phyloP scores from a whole-genome alignment of 192 early-diverging fungal genomes.

The Gaertneriomyces semiglobifer region DNA sequence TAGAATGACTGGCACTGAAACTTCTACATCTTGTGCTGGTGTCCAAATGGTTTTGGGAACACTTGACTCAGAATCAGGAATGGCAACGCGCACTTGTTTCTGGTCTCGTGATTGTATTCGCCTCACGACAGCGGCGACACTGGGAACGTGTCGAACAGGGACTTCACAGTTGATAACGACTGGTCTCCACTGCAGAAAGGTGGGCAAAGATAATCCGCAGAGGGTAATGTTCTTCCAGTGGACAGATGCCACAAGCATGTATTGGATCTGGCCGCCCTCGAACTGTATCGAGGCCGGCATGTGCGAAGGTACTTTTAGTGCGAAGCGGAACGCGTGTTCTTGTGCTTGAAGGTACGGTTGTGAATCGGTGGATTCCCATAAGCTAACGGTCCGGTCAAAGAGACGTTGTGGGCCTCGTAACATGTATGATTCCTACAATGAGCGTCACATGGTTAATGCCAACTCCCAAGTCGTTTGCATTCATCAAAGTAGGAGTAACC shows the following conservation, averaged over 20 bases:
- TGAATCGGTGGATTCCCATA: conserved; percentile 12
- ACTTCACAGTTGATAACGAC: conserved; percentile 20
- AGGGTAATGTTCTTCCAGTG: conserved; percentile 17
- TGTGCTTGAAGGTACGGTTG: neutral
- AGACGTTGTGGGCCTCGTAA: conserved; percentile 25
- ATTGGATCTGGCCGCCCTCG: conserved; percentile 25
- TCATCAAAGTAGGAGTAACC: no score
- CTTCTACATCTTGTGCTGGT: conserved; percentile 9
- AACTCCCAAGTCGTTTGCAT: no score
- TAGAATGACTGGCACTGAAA: conserved; percentile 10
- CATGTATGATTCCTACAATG: no score
- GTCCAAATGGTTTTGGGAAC: conserved; percentile 11
- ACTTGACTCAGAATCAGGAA: neutral
- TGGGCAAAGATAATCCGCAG: conserved; percentile 16
- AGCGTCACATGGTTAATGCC: no score
- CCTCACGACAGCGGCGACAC: conserved; percentile 1
- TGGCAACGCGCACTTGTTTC: conserved; percentile 2
- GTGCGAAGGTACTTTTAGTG: conserved; percentile 8
- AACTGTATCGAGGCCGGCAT: conserved; percentile 26
- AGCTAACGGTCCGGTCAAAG: conserved; percentile 9
- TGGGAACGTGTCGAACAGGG: conserved; percentile 13
- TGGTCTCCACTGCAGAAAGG: conserved; percentile 15
- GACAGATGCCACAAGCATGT: conserved; percentile 27
- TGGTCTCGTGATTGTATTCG: conserved; percentile 1
- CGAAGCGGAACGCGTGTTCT: conserved; percentile 23